Evolutionary conservation across 345 rosid species (phyloP), one percentile per base, ranked within the genome.

Genomic region (Syzygium oleosum): DNA sequence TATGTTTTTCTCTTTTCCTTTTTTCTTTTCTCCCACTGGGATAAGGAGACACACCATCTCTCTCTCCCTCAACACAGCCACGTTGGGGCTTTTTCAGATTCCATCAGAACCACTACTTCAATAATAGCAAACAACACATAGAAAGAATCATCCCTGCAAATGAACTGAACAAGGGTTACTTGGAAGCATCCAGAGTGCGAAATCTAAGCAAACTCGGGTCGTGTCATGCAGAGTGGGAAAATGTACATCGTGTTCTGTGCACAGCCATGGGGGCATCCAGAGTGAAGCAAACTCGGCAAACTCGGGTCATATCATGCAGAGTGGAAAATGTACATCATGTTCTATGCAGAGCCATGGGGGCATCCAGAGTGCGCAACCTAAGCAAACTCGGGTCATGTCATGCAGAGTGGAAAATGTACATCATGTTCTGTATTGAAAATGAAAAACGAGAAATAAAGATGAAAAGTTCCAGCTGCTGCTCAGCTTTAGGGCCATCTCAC

Each of bases 101-200:
- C 55, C 78, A 84, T 78, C 85, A 87, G 83, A 65, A 68, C 79
- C 17, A 54, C 87, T 16, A 52, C 86, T 51, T 86, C 88, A 88
- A 86, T 87, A 88, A 91, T 89, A 55, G 86, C 23, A 89, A 87
- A 84, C 49, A 77, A 38, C 56, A 80, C 49, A 19, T 8, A 73
- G 49, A 73, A 73, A 34, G 27, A 73, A 73, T 73, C 83, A 9
- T 11, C 83, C 27, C 83, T 73, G 83, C 83, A 73, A 73, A 38
- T 38, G 7, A 73, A 6, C 83, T 73, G 83, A 73, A 38, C 83
- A 73, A 9, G 11, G 27, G 83, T 73, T 73, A 73, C 83, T 19
- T 61, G 73, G 38, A 34, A 34, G 38, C 73, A 61, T 14, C 9
- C 38, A 61, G 38, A n/a, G 73, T 6, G 73, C 38, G 73, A n/a